Percentiles rank a stretch among this genome's conserved stretches.
Conservation (phyloP, 345 rosid genomes). For the Gossypium stocksii region DNA sequence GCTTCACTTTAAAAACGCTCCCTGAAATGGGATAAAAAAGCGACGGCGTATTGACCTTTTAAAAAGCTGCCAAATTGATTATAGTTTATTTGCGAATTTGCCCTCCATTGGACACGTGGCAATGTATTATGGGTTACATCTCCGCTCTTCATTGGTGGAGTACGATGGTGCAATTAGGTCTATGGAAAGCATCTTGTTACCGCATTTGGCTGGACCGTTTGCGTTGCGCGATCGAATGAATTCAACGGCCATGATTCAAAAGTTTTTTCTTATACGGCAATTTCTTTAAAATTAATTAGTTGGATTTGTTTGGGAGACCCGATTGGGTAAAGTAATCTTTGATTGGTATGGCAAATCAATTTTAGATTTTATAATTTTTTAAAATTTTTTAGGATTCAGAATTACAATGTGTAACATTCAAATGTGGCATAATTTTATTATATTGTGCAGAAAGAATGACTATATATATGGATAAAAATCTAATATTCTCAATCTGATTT, state of each 20-base stretch:
- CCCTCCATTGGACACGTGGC: background rate
- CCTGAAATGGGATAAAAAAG: background rate
- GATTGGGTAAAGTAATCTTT: background rate
- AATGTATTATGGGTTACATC: background rate
- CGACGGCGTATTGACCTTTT: conserved; percentile 10
- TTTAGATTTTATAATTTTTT: no score
- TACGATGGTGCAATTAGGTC: background rate
- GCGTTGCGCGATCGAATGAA: background rate
- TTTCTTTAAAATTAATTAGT: background rate
- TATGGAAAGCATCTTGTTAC: background rate
- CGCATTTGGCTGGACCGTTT: background rate
- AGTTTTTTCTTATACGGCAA: background rate
- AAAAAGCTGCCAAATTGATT: background rate
- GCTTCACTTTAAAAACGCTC: conserved; percentile 9
- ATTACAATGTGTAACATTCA: background rate
- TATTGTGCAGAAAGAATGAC: background rate
- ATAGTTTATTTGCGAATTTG: background rate
- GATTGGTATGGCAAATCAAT: no score
- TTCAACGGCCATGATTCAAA: background rate
- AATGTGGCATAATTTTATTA: background rate
- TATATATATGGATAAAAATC: background rate
- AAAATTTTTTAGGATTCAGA: background rate
- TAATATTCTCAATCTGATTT: no score
- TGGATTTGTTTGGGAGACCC: background rate
- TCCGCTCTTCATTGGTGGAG: conserved; percentile 1